Base-by-base conservation (phyloP, 495 filamentous ascomycete genomes). In the Aspergillus affinis region DNA sequence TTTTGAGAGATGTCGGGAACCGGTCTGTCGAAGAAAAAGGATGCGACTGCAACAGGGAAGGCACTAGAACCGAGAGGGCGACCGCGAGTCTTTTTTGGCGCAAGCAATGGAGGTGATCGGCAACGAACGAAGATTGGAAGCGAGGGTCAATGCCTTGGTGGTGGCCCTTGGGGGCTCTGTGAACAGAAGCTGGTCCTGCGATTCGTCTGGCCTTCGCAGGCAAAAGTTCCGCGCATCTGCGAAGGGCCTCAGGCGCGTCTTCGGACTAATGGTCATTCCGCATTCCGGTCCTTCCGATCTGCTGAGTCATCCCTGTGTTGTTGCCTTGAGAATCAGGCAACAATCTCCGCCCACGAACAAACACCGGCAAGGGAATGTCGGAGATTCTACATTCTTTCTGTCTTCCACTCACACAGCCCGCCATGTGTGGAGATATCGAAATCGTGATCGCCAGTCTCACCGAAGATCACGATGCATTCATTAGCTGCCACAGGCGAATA, bases 161-260 rank as follows among this genome's bases (percentile, higher is more conserved):
- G 65, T 29, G 58, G 62, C 55, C 62, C 57, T 60, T 18, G 49
- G 53, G 54, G 49, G 57, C 51, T 53, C 20, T 13, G 47, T 60
- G 53, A 59, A 59, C 50, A 50, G 62, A 62, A 63, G 58, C 61
- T 67, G 65, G 56, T 62, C 58, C 60, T 66, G 58, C 62, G 64
- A 67, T 65, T 59, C 58, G 61, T 64, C 59, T 53, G 60, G 49
- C 20, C 61, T 48, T 59, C 61, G 55, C 58, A 64, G 56, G 59
- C 63, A 69, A 66, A 65, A 65, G 64, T 74, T 41, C 61, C 79
- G 78, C 21, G 67, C 83, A 57, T 59, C 65, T 58, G 20, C 58
- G 54, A 19, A 44, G 26, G 60, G 65, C 65, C 65, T 68, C 54
- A 68, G 65, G 65, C 62, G 62, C 57, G 60, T 61, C 6, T 15